Evolutionary conservation across 1,284 basidiomycete species (phyloP), one percentile per base, ranked within the genome.

Genomic region (Ceratobasidium papillatum): DNA sequence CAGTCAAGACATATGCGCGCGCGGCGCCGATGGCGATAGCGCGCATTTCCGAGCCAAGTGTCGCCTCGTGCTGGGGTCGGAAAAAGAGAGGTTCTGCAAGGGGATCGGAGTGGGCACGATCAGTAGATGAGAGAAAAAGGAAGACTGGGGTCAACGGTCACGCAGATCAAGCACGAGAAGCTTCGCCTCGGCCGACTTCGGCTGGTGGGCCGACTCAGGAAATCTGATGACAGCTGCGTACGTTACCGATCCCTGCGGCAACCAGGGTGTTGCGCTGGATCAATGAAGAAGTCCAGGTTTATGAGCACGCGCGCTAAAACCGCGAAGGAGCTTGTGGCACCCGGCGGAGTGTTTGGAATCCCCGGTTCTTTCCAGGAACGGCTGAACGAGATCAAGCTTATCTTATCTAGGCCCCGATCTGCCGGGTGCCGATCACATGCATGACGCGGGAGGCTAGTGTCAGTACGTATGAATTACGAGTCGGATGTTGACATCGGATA

Each of bases 301-400:
- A 56, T 56, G 19, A 51, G 5, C 25, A 27, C 52, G 52, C 52
- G 52, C 22, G 52, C 52, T 34, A 34, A 34, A 27, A 14, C 52
- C 52, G 45, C 45, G 45, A 47, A 62, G 58, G 58, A 19, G 56
- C 30, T 32, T 58, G 59, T 62, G 59, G 59, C 59, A 36, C 59
- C 59, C 59, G 59, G 59, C 59, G 59, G 41, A 62, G 38, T 25
- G 22, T 17, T 62, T 34, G 59, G n/a, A 30, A 22, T 25, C 27
- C 59, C 59, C 38, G 59, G 59, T 43, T 62, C 59, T 45, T 45
- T 41, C 59, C 22, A 62, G 59, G 59, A 62, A 62, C 59, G 36
- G 59, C 32, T 8, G 49, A 5, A 52, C 3, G 7, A 1, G 36
- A 43, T 45, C 36, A 22, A 36, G 36, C 58, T 62, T 62, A 62